Evolutionary conservation across 495 filamentous ascomycete genomes (phyloP).

Genomic region (Neurospora sp.): DNA sequence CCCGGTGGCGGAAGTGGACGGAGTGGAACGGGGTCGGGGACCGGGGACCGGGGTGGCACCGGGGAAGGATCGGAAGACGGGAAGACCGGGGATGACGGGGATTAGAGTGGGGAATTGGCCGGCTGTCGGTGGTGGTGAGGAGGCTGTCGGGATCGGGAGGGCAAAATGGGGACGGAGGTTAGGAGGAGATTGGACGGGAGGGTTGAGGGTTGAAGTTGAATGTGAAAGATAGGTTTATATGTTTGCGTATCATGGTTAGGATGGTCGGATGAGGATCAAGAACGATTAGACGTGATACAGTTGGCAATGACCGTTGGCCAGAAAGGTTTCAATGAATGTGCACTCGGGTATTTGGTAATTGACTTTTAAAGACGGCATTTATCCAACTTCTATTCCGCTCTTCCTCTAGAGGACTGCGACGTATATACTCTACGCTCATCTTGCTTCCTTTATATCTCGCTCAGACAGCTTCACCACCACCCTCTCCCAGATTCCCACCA

Average conservation of each 20-base stretch:
- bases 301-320: no score
- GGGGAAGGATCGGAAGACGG: neutral
- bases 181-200: neutral
- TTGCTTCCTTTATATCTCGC: neutral
- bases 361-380: neutral
- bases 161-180: no score
- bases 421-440: neutral
- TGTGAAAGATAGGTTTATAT: neutral
- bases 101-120: neutral
- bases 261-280: neutral
- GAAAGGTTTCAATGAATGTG: neutral
- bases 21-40: neutral
- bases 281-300: neutral
- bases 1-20: neutral
- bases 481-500: neutral
- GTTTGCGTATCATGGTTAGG: neutral
- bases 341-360: neutral
- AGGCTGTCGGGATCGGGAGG: neutral
- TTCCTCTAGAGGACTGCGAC: neutral
- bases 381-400: neutral
- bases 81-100: neutral
- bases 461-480: neutral
- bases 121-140: neutral
- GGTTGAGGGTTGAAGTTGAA: neutral
- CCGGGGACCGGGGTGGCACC: neutral